Conservation (phyloP, 768 basidiomycete species). For the Russula abietina region DNA sequence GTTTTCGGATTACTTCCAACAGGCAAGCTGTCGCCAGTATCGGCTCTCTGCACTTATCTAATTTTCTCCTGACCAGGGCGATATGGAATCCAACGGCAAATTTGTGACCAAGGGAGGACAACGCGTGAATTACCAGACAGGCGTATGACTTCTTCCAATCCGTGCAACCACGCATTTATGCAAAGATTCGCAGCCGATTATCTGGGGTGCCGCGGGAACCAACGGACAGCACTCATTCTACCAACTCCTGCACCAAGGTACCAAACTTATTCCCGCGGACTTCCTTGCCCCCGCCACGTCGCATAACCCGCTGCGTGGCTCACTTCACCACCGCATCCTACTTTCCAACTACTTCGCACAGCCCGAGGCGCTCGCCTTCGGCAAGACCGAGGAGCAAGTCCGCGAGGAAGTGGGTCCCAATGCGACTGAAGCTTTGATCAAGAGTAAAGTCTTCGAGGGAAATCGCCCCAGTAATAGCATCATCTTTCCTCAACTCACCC, state of each 20-base stretch:
- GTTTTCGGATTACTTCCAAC: slow-evolving; percentile 99
- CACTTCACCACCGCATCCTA: slow-evolving; percentile 95
- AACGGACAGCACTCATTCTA: slow-evolving; percentile 99
- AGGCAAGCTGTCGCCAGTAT: slow-evolving; percentile 36
- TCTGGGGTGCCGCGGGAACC: slow-evolving; percentile 97
- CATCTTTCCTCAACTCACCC: slow-evolving; percentile 89
- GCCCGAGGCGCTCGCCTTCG: slow-evolving; percentile 95
- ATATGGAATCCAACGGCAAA: too few relatives aligned
- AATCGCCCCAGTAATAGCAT: slow-evolving; percentile 96
- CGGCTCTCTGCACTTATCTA: neutral
- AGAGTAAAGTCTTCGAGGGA: slow-evolving; percentile 97
- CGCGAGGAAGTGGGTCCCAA: slow-evolving; percentile 54
- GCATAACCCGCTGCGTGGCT: slow-evolving; percentile 78
- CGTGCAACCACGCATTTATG: slow-evolving; percentile 8
- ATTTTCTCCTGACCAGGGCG: slow-evolving; percentile 47
- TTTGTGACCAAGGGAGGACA: slow-evolving; percentile 89
- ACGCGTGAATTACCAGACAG: slow-evolving; percentile 91
- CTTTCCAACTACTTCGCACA: slow-evolving; percentile 98
- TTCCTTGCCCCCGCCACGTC: slow-evolving; percentile 87
- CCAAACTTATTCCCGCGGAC: too few relatives aligned
- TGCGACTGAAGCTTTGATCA: slow-evolving; percentile 79
- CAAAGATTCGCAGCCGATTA: slow-evolving; percentile 64
- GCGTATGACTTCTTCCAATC: slow-evolving; percentile 46
- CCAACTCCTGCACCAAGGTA: slow-evolving; percentile 94
- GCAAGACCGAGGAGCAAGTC: slow-evolving; percentile 91